Percentiles rank a stretch among this genome's conserved stretches.
Evolutionary conservation across 2,329 filamentous ascomycete genomes (phyloP).

Genomic region (Apiospora phragmitis): DNA sequence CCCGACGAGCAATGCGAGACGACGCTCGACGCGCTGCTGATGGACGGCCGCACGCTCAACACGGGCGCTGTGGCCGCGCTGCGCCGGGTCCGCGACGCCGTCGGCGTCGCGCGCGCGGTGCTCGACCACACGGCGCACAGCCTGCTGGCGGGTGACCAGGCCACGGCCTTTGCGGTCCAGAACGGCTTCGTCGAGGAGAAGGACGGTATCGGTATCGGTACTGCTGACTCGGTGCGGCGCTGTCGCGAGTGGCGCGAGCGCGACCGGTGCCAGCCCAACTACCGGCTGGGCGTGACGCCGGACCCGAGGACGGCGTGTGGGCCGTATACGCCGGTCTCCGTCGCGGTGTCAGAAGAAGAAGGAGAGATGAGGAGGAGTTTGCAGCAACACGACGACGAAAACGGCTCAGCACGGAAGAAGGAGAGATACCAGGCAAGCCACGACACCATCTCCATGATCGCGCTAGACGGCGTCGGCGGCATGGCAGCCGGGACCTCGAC

Average conservation of each 20-base stretch:
- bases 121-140: conserved; percentile 53
- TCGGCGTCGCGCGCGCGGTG: conserved; percentile 51
- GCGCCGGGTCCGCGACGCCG: conserved; percentile 48
- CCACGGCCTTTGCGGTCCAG: conserved; percentile 51
- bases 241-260: conserved; percentile 44
- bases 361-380: not conserved
- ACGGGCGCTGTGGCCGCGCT: conserved; percentile 53
- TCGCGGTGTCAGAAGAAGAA: conserved; percentile 18
- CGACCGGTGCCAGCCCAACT: conserved; percentile 50
- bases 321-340: conserved; percentile 43
- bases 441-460: conserved; percentile 56
- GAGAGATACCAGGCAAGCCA: conserved; percentile 32
- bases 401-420: not conserved
- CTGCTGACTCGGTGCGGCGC: conserved; percentile 36
- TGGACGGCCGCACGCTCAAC: conserved; percentile 56
- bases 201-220: conserved; percentile 36
- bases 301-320: conserved; percentile 45
- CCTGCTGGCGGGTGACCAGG: conserved; percentile 52
- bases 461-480: conserved; percentile 40
- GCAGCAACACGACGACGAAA: not conserved
- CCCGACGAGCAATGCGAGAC: conserved; percentile 58
- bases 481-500: conserved; percentile 59
- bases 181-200: conserved; percentile 50
- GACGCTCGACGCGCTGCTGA: conserved; percentile 59
- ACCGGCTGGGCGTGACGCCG: conserved; percentile 46